Evolutionary conservation across 2,329 filamentous ascomycete species (phyloP).

Genomic region (Exophiala sideris): DNA sequence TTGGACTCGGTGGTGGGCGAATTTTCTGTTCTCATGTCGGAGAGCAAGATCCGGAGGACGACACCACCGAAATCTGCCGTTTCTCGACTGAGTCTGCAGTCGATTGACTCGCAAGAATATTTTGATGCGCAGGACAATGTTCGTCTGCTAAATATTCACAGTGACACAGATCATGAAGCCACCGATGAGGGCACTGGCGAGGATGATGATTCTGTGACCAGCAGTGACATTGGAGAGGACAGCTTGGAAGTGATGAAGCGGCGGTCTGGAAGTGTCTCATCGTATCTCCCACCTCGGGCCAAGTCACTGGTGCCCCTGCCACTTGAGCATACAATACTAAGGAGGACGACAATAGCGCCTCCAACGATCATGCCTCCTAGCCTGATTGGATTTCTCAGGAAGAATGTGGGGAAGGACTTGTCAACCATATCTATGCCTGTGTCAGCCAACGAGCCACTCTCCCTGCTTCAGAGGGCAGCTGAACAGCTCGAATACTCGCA

Average conservation of each 20-base stretch:
- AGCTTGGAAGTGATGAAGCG: conserved; percentile 35
- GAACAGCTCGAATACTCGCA: conserved; percentile 90
- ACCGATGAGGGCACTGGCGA: conserved; percentile 46
- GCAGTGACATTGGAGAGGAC: conserved; percentile 54
- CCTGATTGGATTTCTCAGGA: conserved; percentile 88
- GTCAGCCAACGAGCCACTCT: conserved; percentile 89
- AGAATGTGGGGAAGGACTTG: conserved; percentile 96
- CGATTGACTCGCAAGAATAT: conserved; percentile 80
- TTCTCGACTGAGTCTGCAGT: conserved; percentile 72
- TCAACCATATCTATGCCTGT: conserved; percentile 98
- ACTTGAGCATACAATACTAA: conserved; percentile 56
- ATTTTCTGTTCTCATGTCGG: conserved; percentile 71
- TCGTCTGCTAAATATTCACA: conserved; percentile 71
- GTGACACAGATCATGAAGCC: conserved; percentile 65
- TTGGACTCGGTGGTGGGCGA: conserved; percentile 79
- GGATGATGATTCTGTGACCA: conserved; percentile 61
- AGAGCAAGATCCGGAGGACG: conserved; percentile 73
- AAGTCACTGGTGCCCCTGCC: conserved; percentile 77
- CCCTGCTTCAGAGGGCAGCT: conserved; percentile 79
- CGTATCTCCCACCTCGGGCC: conserved; percentile 70
- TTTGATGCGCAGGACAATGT: conserved; percentile 79
- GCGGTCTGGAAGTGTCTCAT: conserved; percentile 37
- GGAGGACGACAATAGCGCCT: conserved; percentile 67
- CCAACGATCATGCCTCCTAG: conserved; percentile 80
- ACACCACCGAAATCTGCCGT: conserved; percentile 52